A percentile compares a stretch with the other conserved stretches of the same genome.
phyloP scores from a whole-genome alignment of 129 eudicot genomes.

The Ambrosia artemisiifolia region DNA sequence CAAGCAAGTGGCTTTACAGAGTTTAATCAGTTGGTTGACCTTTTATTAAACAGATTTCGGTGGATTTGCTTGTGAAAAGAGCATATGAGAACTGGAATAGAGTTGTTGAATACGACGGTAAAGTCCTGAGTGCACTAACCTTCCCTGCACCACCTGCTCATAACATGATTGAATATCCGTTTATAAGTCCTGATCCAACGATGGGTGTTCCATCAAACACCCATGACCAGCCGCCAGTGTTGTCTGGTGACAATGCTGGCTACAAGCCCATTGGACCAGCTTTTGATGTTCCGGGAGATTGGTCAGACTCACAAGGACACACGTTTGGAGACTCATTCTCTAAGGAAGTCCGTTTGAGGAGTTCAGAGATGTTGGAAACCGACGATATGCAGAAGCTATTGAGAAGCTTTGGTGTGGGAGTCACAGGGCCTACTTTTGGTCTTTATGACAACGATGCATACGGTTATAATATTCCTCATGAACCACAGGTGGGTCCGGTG shows the following conservation, averaged over 20 bases:
- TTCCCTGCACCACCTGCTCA: conserved; percentile 35
- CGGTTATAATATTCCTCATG: conserved; percentile 37
- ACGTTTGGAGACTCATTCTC: conserved; percentile 48
- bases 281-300: conserved; percentile 35
- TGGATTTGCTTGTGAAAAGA: conserved; percentile 49
- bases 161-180: conserved; percentile 50
- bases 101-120: conserved; percentile 57
- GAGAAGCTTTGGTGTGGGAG: conserved; percentile 43
- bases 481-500: conserved; percentile 26
- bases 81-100: conserved; percentile 63
- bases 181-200: conserved; percentile 35
- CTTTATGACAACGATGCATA: conserved; percentile 37
- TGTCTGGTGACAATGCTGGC: conserved; percentile 24
- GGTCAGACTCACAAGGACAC: conserved; percentile 41
- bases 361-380: conserved; percentile 60
- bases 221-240: conserved; percentile 20
- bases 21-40: neutral
- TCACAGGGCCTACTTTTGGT: conserved; percentile 41
- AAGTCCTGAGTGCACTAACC: conserved; percentile 39
- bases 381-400: conserved; percentile 59
- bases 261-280: conserved; percentile 40
- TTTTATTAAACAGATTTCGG: conserved; percentile 38
- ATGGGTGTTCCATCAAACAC: conserved; percentile 22
- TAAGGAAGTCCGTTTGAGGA: conserved; percentile 50
- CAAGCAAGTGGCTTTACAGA: neutral